Conservation (phyloP, 148 eudicot genomes). For the Rhododendron ovatum region DNA sequence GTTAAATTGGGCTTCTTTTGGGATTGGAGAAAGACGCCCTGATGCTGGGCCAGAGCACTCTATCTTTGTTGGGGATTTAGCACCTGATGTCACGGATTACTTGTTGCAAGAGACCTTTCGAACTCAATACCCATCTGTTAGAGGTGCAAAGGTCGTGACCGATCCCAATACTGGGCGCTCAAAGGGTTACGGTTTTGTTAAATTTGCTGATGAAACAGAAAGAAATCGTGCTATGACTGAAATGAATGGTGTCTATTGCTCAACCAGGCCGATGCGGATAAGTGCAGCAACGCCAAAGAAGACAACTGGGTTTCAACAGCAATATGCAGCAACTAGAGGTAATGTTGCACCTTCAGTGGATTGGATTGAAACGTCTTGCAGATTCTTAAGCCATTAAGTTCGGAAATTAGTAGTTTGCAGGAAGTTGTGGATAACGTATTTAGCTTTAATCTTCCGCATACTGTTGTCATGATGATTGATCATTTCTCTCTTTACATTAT, state of each 20-base stretch:
- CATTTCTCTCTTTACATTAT: neutral
- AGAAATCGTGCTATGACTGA: slow-evolving; percentile 92
- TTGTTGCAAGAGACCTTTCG: slow-evolving; percentile 87
- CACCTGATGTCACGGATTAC: slow-evolving; percentile 91
- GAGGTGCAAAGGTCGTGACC: slow-evolving; percentile 94
- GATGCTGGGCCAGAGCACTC: slow-evolving; percentile 93
- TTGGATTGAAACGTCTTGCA: slow-evolving; percentile 2
- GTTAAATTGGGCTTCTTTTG: slow-evolving; percentile 97
- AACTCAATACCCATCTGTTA: slow-evolving; percentile 80
- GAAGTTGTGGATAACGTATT: neutral
- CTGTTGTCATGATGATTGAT: neutral
- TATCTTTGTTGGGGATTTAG: slow-evolving; percentile 95
- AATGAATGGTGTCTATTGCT: slow-evolving; percentile 93
- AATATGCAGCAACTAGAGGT: slow-evolving; percentile 71
- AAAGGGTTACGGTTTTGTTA: slow-evolving; percentile 96
- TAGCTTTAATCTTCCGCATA: neutral
- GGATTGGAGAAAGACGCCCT: slow-evolving; percentile 76
- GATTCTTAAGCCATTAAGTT: neutral
- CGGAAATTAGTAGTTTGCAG: neutral
- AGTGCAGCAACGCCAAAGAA: slow-evolving; percentile 98
- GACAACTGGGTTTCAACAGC: slow-evolving; percentile 65
- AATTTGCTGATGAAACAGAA: slow-evolving; percentile 87
- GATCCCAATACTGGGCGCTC: slow-evolving; percentile 92
- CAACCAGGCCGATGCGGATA: slow-evolving; percentile 93
- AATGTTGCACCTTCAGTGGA: neutral